Evolutionary conservation across 164 flowering plant genomes (phyloP), one percentile per base, ranked within the genome.

Genomic region (Vitis riparia): DNA sequence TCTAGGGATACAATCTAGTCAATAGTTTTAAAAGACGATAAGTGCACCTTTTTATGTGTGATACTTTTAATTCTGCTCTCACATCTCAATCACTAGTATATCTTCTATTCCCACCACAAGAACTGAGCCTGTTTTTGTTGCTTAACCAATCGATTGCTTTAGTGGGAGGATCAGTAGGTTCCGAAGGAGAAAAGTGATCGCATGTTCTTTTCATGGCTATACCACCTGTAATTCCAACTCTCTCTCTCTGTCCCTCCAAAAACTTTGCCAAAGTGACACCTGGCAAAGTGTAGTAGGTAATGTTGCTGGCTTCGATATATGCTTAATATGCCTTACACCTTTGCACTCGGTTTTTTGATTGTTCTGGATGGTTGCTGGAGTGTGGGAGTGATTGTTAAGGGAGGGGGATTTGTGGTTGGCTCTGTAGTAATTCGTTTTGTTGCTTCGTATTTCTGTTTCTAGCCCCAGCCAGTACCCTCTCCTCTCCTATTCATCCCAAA

Each of bases 151-250:
- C 44, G 60, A 55, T 59, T 56, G n/a, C 23, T 37, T 30, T 47
- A 8, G 51, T 48, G 11, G 1, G 58, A 62, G 12, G 51, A 16
- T 37, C 32, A 47, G 44, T 37, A 15, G 50, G 37, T 57, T 68
- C 63, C 68, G 65, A 67, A 70, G 58, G 9, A 8, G 62, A 44
- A 50, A 51, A 59, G 55, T 51, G 11, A 59, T 70, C 70, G 65
- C 61, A 52, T 74, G 73, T 77, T 51, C 60, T 72, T 79, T 66
- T 74, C 73, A 65, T 66, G 71, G 37, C 23, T 53, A 49, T 63
- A 19, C 47, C 60, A 53, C 58, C 62, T 68, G 63, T 59, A 32
- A 51, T 48, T 60, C 73, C 55, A 70, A 65, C 72, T 48, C 60
- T 62, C 50, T 62, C 50, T n/a, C 8, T 65, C 51, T 69, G 1